These are phyloP conservation scores for Botrytis squamosa DNA, from an alignment of 2,329 filamentous ascomycete genomes.

Conservation along the genomic window DNA sequence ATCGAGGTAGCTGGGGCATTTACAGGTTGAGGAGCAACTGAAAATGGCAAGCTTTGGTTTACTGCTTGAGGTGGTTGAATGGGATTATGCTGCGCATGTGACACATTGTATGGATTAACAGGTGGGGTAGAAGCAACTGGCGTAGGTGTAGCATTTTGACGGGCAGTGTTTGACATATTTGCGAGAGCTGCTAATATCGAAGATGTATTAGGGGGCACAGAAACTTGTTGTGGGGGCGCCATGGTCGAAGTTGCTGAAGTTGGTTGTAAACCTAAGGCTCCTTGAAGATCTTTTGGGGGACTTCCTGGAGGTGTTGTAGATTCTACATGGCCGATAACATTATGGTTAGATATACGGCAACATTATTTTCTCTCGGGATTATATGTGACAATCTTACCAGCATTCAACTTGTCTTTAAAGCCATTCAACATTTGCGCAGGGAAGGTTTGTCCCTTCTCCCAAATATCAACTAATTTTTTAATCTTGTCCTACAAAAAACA, in stretches of 20 bases:
- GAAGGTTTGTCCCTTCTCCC: conserved; percentile 94
- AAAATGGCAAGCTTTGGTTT: conserved; percentile 35
- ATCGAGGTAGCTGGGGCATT: conserved; percentile 48
- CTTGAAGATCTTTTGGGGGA: conserved; percentile 42
- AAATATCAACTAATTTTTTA: conserved; percentile 92
- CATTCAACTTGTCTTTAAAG: conserved; percentile 78
- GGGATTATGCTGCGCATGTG: conserved; percentile 47
- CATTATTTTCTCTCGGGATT: conserved; percentile 25
- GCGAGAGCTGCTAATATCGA: conserved; percentile 76
- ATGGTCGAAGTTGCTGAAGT: conserved; percentile 43
- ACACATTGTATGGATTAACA: conserved; percentile 44
- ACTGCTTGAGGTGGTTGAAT: conserved; percentile 38
- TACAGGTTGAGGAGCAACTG: conserved; percentile 56
- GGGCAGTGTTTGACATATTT: conserved; percentile 61
- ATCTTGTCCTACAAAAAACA: conserved; percentile 80
- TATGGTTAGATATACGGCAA: conserved; percentile 41
- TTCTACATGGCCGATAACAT: conserved; percentile 48
- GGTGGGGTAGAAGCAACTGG: conserved; percentile 36
- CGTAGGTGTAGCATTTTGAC: conserved; percentile 59
- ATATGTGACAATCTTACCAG: conserved; percentile 57
- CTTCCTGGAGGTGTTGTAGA: conserved; percentile 72
- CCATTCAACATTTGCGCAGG: conserved; percentile 72
- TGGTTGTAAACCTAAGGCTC: conserved; percentile 40
- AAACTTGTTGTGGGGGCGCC: conserved; percentile 46
- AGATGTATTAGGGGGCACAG: conserved; percentile 53